Base-by-base conservation (phyloP, 441 rosid genomes). In the Gossypium gossypioides region DNA sequence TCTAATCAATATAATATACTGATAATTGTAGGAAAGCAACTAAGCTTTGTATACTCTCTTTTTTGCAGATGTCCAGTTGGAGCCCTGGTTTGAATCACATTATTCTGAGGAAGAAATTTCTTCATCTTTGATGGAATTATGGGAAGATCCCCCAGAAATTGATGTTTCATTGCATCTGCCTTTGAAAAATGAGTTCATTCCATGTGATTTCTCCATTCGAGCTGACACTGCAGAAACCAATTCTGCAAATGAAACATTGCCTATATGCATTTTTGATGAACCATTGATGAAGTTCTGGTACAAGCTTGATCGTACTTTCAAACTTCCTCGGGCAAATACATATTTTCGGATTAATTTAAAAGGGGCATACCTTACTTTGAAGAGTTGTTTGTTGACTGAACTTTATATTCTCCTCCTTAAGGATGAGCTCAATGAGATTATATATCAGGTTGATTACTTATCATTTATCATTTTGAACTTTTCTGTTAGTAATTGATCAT, bases 71-170 rank as follows among this genome's bases (percentile, higher is more conserved):
- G 70, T 80, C 79, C 87, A 78, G 34, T 74, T 18, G 24, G 99
- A 95, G 83, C 98, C 99, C 44, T 95, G 98, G 99, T 95, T 87
- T 27, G 96, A 92, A 50, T 89, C 99, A 67, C 81, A 50, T 68
- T 95, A 85, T 73, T 73, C 79, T n/a, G 93, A 83, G 82, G 98
- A 95, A 84, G 84, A 83, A 74, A 77, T 95, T 79, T 84, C 95
- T 42, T 80, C 83, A 70, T 74, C 87, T 75, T 73, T 89, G 80
- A 88, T 91, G 82, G 87, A 84, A 77, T 71, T 87, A 70, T 95
- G 97, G 97, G 84, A 77, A 81, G 88, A 87, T 79, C 96, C 99
- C 75, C 85, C 84, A 7, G 89, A 86, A 79, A 81, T 89, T 78
- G 93, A 89, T 80, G 80, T 51, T 37, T 81, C 85, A 42, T 80